Evolutionary conservation across 1,284 basidiomycete genomes (phyloP).

Genomic region (Cutaneotrichosporon dermatis): DNA sequence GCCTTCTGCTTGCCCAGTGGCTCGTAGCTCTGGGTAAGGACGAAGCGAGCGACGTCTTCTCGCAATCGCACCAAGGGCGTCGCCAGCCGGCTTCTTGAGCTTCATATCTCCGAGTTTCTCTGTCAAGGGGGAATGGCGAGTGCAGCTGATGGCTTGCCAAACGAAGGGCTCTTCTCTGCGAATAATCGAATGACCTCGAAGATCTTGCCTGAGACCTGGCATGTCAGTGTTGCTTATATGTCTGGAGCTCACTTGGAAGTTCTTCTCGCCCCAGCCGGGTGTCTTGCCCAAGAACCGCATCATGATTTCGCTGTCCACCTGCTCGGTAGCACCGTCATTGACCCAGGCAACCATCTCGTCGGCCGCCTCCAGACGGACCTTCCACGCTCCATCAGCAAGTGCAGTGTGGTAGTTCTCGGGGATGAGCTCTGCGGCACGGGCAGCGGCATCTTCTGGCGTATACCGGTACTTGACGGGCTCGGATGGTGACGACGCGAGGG

Average conservation of each 20-base stretch:
- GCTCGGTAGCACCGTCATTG: constrained; percentile 58
- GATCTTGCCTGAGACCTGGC: constrained; percentile 78
- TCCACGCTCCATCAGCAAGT: constrained; percentile 87
- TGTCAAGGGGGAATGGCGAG: constrained; percentile 74
- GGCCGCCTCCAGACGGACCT: constrained; percentile 77
- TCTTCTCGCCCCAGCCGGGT: constrained; percentile 93
- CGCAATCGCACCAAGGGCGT: constrained; percentile 73
- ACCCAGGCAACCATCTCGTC: constrained; percentile 85
- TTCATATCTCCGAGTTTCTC: constrained; percentile 98
- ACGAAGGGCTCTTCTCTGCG: constrained; percentile 73
- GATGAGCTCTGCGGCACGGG: constrained; percentile 67
- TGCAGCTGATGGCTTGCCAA: constrained; percentile 79
- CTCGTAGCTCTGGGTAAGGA: constrained; percentile 89
- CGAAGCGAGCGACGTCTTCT: constrained; percentile 94
- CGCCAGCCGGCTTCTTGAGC: constrained; percentile 94
- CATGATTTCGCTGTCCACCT: constrained; percentile 81
- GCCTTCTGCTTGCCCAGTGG: constrained; percentile 90
- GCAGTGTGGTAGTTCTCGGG: constrained; percentile 68
- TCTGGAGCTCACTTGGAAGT: constrained; percentile 72
- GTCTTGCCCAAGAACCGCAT: constrained; percentile 88
- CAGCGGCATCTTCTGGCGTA: constrained; percentile 87
- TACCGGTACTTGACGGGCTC: constrained; percentile 90
- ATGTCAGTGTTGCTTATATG: neutral
- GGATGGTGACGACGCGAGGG: constrained; percentile 54
- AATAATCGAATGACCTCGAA: constrained; percentile 71